Base-by-base conservation (phyloP, 352 stramenopile genomes). In the Globisporangium nodosum region DNA sequence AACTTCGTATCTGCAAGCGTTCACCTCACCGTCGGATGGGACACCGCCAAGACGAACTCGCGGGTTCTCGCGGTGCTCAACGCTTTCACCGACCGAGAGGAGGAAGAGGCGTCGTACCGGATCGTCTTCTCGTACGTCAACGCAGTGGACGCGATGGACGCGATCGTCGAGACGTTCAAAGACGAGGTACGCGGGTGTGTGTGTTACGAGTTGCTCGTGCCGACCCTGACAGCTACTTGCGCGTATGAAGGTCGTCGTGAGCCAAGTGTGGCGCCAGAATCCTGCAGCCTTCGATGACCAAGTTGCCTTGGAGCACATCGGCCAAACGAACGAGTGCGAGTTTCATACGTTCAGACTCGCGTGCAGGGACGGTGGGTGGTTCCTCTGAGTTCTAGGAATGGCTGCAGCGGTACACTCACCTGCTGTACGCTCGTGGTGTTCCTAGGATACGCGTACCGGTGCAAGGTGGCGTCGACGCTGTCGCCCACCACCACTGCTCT, bases 61-160 rank as follows among this genome's bases (percentile, higher is more conserved):
- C 65, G 59, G 7, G 65, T 71, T 18, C 31, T 85, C 31, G 61
- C 70, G 11, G 68, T 87, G 11, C 33, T 90, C 21, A 73, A 74
- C 43, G 69, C 75, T 20, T 12, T 48, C 5, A 66, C 84, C 51
- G 15, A 39, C 12, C 15, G 47, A 5, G 35, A 62, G 3, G 27
- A 58, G 13, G 35, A 62, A 3, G 27, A 58, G 13, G 3, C 7
- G 45, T 60, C 60, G 3, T 82, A 71, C 21, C 75, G 75, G 20
- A 33, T 85, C n/a, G 50, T 87, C n/a, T 73, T 88, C 42, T 79
- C 74, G 33, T 79, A 68, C 24, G 56, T 85, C 3, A 71, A 72
- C 39, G 65, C 40, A 12, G 33, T 56, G 1, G 37, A 64, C 5
- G 66, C 39, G 8, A 78, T 90, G 54, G 66, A 86, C 49, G 49